Evolutionary conservation across 345 rosid species (phyloP).

Genomic region (thale cress (Arabidopsis thaliana)): DNA sequence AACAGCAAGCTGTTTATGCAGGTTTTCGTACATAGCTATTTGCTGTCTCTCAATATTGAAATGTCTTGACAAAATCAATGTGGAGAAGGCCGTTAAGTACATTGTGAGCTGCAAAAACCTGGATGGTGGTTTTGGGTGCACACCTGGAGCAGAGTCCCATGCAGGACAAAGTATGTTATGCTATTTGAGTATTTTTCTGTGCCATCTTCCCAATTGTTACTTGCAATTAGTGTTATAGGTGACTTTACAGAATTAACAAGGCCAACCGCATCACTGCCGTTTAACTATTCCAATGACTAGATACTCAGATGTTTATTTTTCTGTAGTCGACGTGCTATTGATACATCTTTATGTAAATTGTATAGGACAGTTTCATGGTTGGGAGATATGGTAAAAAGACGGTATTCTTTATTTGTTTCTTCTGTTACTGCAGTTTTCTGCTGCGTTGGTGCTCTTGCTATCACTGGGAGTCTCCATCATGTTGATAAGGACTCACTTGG

Average conservation of each 20-base stretch:
- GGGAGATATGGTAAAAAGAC: slow-evolving; percentile 8
- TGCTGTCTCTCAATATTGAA: slow-evolving; percentile 80
- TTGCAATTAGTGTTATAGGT: neutral
- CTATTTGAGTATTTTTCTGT: neutral
- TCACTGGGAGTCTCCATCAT: slow-evolving; percentile 79
- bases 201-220: neutral
- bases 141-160: slow-evolving; percentile 94
- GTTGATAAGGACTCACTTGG: slow-evolving; percentile 94
- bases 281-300: neutral
- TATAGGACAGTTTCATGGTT: slow-evolving; percentile 12
- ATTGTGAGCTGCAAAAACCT: slow-evolving; percentile 87
- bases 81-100: slow-evolving; percentile 77
- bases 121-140: slow-evolving; percentile 97
- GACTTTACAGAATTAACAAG: neutral
- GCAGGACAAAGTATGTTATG: slow-evolving; percentile 85
- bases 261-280: neutral
- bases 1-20: slow-evolving; percentile 31
- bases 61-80: slow-evolving; percentile 67
- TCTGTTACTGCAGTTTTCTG: slow-evolving; percentile 70
- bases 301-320: slow-evolving; percentile 8
- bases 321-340: slow-evolving; percentile 15
- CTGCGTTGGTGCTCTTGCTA: slow-evolving; percentile 94
- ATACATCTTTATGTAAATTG: slow-evolving; percentile 19
- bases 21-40: slow-evolving; percentile 88
- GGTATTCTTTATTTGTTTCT: slow-evolving; percentile 3